Evolutionary conservation across 2,329 filamentous ascomycete genomes (phyloP), one percentile per base, ranked within the genome.

Genomic region (Fusarium floridanum): DNA sequence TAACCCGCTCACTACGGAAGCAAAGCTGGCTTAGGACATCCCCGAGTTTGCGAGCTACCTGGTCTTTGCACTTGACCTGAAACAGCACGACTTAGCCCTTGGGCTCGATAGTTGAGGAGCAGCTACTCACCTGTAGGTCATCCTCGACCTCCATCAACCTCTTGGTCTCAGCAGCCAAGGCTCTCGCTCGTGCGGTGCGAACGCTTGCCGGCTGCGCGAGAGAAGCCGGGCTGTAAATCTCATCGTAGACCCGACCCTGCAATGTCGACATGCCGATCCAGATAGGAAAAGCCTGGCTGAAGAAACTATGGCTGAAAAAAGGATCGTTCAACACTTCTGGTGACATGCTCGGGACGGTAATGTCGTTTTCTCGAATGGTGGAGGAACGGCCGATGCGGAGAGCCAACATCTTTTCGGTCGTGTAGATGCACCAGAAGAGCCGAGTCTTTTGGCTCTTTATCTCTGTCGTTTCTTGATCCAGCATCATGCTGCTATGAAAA

Each of bases 391-490:
- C 79, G 3, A 81, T 66, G 9, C 78, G 76, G 10, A 81, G 66
- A 0, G 78, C 74, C 2, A 80, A 66, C 0, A 64, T 68, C 53
- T 80, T 80, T 17, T 81, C 80, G 1, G 67, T 65, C 6, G 68
- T 57, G 48, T 80, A 80, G 2, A 79, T 69, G 8, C 70, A 64
- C 80, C 79, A 80, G 45, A 81, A 81, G 1, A 80, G 61, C 9
- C 65, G 50, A 5, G 55, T 66, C 16, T 76, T 77, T 7, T 63
- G 53, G 7, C 14, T 24, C 11, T 60, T 72, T 5, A 43, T 34
- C 29, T 73, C 71, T 6, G 61, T 37, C 8, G 56, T 59, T 20
- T 77, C 68, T 4, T 60, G 27, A 1, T 61, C 45, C 10, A 72
- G 67, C 2, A 76, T 61, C 5, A 67, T 32, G 11, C 67, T 64